Conservation (phyloP, 257 asterid genomes). For the Eucommia ulmoides region DNA sequence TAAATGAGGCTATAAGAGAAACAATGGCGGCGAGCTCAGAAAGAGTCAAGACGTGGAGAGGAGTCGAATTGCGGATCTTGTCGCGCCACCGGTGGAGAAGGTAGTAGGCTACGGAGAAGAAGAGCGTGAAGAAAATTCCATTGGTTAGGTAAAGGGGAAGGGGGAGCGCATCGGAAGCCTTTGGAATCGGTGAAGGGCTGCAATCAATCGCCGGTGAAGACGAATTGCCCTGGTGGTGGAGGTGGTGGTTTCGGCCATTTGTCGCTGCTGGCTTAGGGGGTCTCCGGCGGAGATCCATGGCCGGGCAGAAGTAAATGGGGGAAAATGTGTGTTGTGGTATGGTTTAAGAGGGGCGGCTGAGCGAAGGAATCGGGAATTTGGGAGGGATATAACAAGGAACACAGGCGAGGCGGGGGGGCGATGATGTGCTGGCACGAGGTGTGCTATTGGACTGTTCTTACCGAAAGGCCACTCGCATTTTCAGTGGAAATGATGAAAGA, state of each 20-base stretch:
- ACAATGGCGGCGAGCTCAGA: constrained; percentile 23
- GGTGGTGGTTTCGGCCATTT: neutral
- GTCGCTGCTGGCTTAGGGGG: neutral
- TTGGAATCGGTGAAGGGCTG: neutral
- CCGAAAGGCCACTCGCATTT: no score
- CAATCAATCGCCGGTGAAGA: neutral
- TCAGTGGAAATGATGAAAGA: no score
- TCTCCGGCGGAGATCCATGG: neutral
- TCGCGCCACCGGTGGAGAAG: constrained; percentile 29
- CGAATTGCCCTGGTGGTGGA: neutral
- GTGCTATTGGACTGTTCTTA: no score
- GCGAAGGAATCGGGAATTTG: no score
- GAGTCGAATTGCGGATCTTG: constrained; percentile 28
- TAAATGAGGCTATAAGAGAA: constrained; percentile 21
- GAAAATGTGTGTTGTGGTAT: no score
- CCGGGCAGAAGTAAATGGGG: neutral
- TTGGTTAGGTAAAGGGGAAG: constrained; percentile 13
- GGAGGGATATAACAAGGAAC: no score
- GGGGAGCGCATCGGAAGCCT: constrained; percentile 18
- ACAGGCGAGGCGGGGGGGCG: no score
- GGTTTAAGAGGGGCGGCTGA: no score
- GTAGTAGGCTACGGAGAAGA: constrained; percentile 28
- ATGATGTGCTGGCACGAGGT: no score
- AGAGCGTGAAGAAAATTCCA: constrained; percentile 19
- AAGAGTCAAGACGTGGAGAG: constrained; percentile 25